A percentile compares a stretch with the other conserved stretches of the same genome.
phyloP scores from a whole-genome alignment of 306 rosid genomes.

The Biancaea sappan region DNA sequence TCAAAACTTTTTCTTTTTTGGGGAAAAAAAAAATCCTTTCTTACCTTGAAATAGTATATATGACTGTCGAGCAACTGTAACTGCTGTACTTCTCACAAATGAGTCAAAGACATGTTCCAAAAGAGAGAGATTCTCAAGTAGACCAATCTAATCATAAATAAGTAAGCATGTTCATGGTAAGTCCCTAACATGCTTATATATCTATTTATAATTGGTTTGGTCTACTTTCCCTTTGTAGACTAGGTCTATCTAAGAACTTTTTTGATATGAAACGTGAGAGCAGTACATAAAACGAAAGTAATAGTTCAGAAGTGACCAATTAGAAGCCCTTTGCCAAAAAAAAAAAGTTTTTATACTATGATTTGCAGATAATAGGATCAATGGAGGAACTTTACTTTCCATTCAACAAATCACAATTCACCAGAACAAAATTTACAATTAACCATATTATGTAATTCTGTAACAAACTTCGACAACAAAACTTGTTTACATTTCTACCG shows the following conservation, averaged over 20 bases:
- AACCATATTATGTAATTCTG: not conserved
- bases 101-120: not conserved
- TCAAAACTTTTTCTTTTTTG: no score
- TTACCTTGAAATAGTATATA: not conserved
- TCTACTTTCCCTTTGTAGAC: not conserved
- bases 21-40: no score
- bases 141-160: not conserved
- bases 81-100: not conserved
- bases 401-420: not conserved
- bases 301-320: not conserved
- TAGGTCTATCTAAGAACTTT: not conserved
- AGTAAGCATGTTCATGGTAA: not conserved
- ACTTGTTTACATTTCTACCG: not conserved
- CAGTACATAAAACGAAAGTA: not conserved
- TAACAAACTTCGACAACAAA: not conserved
- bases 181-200: not conserved
- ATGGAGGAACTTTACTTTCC: no score
- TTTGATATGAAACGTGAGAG: not conserved
- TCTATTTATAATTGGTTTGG: not conserved
- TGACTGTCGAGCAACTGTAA: not conserved
- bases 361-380: conserved; percentile 2
- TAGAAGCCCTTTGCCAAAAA: not conserved
- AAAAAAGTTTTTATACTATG: not conserved
- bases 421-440: not conserved
- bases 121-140: not conserved